Conservation (phyloP, 2,329 filamentous ascomycete genomes). For the Cadophora luteo-olivacea region DNA sequence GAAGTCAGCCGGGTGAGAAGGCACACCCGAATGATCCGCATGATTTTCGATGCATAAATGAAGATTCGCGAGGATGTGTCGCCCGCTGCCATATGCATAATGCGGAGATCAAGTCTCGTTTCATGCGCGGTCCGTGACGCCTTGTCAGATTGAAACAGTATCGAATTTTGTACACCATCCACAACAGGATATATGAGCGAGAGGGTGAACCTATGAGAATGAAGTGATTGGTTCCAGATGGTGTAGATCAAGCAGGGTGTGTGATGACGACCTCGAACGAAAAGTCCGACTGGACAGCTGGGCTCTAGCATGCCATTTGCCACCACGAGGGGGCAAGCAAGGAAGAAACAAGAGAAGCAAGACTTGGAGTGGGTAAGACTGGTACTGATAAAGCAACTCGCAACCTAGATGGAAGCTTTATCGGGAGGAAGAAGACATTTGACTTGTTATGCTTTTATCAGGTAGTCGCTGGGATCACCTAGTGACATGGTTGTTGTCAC, state of each 20-base stretch:
- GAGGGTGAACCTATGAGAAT: not conserved
- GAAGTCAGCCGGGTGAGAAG: not conserved
- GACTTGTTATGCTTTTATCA: not conserved
- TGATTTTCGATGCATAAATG: constrained; percentile 6
- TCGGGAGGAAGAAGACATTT: not conserved
- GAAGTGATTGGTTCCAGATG: not conserved
- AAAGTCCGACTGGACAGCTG: not conserved
- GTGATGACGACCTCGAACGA: not conserved
- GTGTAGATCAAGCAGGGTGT: not conserved
- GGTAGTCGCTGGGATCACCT: not conserved
- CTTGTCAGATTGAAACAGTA: constrained; percentile 8
- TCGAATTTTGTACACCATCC: not conserved
- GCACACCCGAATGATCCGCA: not conserved
- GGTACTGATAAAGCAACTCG: no score
- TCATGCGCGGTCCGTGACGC: not conserved
- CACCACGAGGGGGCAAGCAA: not conserved
- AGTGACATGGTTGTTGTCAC: not conserved
- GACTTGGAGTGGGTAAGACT: no score
- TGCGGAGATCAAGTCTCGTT: not conserved
- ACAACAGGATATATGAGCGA: not conserved
- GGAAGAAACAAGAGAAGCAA: not conserved
- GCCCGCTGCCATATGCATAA: not conserved
- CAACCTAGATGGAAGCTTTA: not conserved
- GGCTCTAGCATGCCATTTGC: not conserved
- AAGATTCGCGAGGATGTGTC: not conserved